These are phyloP conservation scores for Withania somnifera DNA, from an alignment of 305 asterid genomes.

Conservation along the genomic window DNA sequence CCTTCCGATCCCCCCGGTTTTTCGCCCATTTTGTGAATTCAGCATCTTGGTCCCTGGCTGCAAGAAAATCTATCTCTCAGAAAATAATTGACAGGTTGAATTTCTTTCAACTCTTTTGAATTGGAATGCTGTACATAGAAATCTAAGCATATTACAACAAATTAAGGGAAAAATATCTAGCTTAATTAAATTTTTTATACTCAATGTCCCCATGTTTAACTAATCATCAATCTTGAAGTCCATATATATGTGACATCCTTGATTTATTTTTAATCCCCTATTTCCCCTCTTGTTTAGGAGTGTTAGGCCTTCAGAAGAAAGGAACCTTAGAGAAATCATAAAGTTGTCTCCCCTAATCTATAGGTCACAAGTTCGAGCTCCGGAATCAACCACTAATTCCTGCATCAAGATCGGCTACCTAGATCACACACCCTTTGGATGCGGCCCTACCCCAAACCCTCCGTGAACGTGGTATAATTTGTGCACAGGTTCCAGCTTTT, in stretches of 20 bases:
- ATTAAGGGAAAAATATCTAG: not conserved
- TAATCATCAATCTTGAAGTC: not conserved
- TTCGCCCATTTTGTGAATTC: constrained; percentile 22
- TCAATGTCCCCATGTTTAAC: not conserved
- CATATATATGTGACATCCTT: not conserved
- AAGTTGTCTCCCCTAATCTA: no score
- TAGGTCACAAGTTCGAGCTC: accelerated
- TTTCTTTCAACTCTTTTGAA: not conserved
- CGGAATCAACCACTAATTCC: not conserved
- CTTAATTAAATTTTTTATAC: not conserved
- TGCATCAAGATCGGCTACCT: not conserved
- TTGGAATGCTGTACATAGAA: not conserved
- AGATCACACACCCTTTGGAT: not conserved
- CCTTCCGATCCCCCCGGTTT: constrained; percentile 36
- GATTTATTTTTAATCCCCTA: not conserved
- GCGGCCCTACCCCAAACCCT: not conserved
- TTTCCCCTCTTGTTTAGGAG: not conserved
- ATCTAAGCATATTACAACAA: not conserved
- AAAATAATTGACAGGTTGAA: not conserved
- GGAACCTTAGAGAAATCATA: not conserved
- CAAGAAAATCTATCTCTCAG: not conserved
- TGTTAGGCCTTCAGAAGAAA: not conserved
- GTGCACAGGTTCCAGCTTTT: not conserved
- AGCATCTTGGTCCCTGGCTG: constrained; percentile 21
- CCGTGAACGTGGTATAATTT: not conserved